Conservation (phyloP, 306 rosid genomes). For the Vigna unguiculata region DNA sequence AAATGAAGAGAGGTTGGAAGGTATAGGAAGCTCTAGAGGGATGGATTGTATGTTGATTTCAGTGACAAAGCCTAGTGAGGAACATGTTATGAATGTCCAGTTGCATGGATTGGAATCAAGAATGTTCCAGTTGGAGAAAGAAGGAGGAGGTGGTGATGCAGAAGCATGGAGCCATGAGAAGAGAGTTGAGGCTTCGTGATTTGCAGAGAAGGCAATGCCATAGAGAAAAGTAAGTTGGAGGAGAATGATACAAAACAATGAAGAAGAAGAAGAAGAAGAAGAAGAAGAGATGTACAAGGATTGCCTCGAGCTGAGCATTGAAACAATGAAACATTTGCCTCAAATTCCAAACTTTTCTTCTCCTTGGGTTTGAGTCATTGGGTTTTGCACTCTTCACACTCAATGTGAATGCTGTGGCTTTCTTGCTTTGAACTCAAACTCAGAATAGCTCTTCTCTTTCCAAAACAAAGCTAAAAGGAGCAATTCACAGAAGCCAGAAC, state of each 20-base stretch:
- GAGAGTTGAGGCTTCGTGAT: conserved; percentile 79
- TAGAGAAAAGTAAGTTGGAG: conserved; percentile 37
- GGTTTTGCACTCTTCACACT: conserved; percentile 52
- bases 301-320: conserved; percentile 64
- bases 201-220: conserved; percentile 56
- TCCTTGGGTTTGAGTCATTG: conserved; percentile 56
- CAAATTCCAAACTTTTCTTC: conserved; percentile 62
- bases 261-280: conserved; percentile 34
- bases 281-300: conserved; percentile 44
- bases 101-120: conserved; percentile 78
- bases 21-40: conserved; percentile 74
- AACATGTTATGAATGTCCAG: conserved; percentile 83
- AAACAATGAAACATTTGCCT: conserved; percentile 66
- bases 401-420: conserved; percentile 44
- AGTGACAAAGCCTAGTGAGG: conserved; percentile 64
- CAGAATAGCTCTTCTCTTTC: background rate
- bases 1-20: conserved; percentile 73
- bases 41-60: conserved; percentile 70
- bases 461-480: conserved; percentile 29
- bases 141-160: conserved; percentile 46
- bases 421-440: conserved; percentile 65
- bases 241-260: conserved; percentile 45
- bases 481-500: background rate
- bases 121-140: conserved; percentile 73
- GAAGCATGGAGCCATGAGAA: conserved; percentile 82